Conservation (phyloP, 2,329 filamentous ascomycete genomes). For the Berkeleyomyces basicola region DNA sequence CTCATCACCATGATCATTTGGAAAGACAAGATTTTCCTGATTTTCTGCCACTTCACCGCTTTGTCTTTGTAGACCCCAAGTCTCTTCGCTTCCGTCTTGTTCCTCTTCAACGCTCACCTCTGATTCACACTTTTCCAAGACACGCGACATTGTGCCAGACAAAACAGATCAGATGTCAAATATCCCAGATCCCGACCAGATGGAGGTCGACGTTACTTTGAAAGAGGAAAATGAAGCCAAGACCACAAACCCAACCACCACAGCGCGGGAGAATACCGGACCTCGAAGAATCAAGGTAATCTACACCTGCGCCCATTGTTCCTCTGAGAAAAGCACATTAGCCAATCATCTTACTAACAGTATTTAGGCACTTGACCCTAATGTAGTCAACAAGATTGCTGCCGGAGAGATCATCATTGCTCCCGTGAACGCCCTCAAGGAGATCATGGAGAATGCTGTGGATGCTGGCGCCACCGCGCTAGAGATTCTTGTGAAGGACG, state of each 20-base stretch:
- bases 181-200: too few relatives aligned
- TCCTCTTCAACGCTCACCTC: background rate
- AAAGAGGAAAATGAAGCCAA: too few relatives aligned
- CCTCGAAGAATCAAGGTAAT: constrained; percentile 6
- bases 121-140: background rate
- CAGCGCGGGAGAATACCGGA: background rate
- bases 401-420: constrained; percentile 97
- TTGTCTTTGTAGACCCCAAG: background rate
- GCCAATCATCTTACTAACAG: background rate
- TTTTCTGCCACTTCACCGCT: background rate
- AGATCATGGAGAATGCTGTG: constrained; percentile 90
- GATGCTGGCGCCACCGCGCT: constrained; percentile 89
- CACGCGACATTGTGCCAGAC: background rate
- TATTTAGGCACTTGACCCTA: constrained; percentile 60
- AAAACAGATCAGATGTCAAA: background rate
- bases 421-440: constrained; percentile 88
- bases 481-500: constrained; percentile 86
- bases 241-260: too few relatives aligned
- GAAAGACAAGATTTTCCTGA: background rate
- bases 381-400: constrained; percentile 97
- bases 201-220: too few relatives aligned
- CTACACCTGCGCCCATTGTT: background rate
- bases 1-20: background rate
- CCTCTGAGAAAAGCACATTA: background rate
- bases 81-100: background rate